Evolutionary conservation across 2,329 filamentous ascomycete genomes (phyloP).

Genomic region (Lomentospora prolificans): DNA sequence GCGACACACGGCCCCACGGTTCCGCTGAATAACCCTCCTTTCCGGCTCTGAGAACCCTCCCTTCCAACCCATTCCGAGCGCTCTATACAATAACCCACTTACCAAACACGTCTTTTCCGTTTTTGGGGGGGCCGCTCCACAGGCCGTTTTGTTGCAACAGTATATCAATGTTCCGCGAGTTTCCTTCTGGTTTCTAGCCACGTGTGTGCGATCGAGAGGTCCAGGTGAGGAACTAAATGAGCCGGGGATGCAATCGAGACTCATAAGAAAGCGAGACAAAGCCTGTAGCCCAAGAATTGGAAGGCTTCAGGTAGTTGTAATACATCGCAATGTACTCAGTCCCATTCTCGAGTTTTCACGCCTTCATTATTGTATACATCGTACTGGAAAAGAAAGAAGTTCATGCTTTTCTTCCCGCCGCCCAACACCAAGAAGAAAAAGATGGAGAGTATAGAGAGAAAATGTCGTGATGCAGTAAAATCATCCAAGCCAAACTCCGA

Average conservation of each 20-base stretch:
- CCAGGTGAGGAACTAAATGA: too few relatives aligned
- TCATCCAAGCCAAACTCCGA: not conserved
- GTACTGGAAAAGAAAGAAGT: not conserved
- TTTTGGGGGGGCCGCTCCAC: too few relatives aligned
- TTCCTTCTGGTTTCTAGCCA: not conserved
- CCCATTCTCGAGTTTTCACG: not conserved
- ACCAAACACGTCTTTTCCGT: not conserved
- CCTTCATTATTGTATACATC: constrained; percentile 1
- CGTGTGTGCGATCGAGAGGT: too few relatives aligned
- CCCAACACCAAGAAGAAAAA: not conserved
- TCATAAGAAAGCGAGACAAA: too few relatives aligned
- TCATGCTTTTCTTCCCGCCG: not conserved
- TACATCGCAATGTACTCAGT: too few relatives aligned
- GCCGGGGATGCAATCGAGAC: too few relatives aligned
- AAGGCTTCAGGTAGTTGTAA: too few relatives aligned
- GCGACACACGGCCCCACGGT: not conserved
- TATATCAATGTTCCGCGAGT: too few relatives aligned
- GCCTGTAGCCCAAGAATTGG: too few relatives aligned
- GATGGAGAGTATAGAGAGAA: not conserved
- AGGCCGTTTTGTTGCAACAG: too few relatives aligned
- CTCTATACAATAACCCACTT: not conserved
- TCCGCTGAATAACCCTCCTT: too few relatives aligned
- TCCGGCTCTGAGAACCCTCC: not conserved
- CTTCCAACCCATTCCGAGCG: not conserved
- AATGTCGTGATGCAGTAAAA: not conserved